phyloP scores from a whole-genome alignment of 23 red algal species.

The Gracilaria gracilis region DNA sequence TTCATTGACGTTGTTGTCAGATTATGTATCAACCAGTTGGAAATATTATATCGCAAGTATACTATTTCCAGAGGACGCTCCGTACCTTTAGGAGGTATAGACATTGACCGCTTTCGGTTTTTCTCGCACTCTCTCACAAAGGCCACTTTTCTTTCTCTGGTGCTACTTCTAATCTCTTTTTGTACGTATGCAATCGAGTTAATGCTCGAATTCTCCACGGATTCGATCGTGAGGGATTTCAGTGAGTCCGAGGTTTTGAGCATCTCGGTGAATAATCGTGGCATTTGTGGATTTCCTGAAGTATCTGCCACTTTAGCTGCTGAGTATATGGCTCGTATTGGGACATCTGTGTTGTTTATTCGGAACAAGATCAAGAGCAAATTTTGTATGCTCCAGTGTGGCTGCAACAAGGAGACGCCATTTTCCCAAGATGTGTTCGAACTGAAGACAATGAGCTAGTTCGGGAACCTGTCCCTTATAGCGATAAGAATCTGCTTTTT shows the following conservation, averaged over 20 bases:
- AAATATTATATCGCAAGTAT: neutral
- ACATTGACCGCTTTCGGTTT: conserved; percentile 1
- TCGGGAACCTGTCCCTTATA: neutral
- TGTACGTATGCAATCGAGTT: conserved; percentile 21
- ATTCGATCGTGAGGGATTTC: neutral
- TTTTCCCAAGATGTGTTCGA: neutral
- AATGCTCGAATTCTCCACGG: conserved; percentile 8
- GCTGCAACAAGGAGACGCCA: neutral
- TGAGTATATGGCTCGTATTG: conserved; percentile 2
- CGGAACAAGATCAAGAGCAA: conserved; percentile 18
- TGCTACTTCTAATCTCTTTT: neutral
- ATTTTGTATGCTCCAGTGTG: neutral
- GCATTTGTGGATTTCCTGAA: neutral
- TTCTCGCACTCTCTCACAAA: neutral
- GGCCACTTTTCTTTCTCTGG: neutral
- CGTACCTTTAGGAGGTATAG: neutral
- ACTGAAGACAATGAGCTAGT: neutral
- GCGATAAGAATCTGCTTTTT: neutral
- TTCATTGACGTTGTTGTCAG: conserved; percentile 23
- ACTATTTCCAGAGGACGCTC: neutral
- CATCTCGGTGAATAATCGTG: neutral
- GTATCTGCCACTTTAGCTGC: neutral
- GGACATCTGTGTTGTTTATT: neutral
- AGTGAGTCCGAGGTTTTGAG: neutral
- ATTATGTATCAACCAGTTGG: neutral